Percentiles rank a stretch among this genome's conserved stretches.
Conservation (phyloP, 1,284 basidiomycete species). For the Serendipita sp. region DNA sequence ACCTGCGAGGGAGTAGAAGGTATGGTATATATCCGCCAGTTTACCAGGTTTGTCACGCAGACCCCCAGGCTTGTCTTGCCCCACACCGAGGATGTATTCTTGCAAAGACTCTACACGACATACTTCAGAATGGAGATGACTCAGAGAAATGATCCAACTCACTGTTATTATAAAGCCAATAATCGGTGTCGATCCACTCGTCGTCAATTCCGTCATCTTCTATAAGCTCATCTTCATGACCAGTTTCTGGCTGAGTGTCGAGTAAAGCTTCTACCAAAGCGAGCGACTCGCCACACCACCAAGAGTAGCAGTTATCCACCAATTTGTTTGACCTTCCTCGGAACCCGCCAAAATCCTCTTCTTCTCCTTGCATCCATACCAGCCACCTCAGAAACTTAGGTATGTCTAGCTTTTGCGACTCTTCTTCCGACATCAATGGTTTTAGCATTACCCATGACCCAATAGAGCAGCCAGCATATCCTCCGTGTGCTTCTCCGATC, state of each 20-base stretch:
- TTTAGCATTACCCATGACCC: conserved; percentile 72
- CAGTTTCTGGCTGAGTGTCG: conserved; percentile 14
- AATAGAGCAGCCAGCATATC: conserved; percentile 88
- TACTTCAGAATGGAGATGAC: conserved; percentile 9
- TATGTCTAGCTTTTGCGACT: conserved; percentile 40
- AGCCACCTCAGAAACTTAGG: conserved; percentile 67
- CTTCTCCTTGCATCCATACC: conserved; percentile 71
- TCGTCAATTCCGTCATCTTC: conserved; percentile 17
- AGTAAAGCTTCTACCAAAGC: conserved; percentile 39
- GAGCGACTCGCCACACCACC: conserved; percentile 96
- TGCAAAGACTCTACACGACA: conserved; percentile 49
- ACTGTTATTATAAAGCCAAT: conserved; percentile 25
- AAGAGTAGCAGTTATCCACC: conserved; percentile 96
- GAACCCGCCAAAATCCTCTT: conserved; percentile 84
- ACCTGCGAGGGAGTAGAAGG: conserved; percentile 78
- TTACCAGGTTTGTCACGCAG: conserved; percentile 82
- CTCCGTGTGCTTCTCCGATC: conserved; percentile 91
- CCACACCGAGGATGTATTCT: conserved; percentile 76
- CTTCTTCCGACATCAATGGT: conserved; percentile 27
- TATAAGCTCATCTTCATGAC: conserved; percentile 13
- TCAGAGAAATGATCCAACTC: conserved; percentile 13
- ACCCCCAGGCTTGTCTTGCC: conserved; percentile 74
- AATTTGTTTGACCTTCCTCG: conserved; percentile 91
- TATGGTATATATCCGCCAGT: conserved; percentile 77
- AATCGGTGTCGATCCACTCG: conserved; percentile 16